Percentiles rank a stretch among this genome's conserved stretches.
Conservation (phyloP, 2,329 filamentous ascomycete species). For the Sclerotinia trifoliorum region DNA sequence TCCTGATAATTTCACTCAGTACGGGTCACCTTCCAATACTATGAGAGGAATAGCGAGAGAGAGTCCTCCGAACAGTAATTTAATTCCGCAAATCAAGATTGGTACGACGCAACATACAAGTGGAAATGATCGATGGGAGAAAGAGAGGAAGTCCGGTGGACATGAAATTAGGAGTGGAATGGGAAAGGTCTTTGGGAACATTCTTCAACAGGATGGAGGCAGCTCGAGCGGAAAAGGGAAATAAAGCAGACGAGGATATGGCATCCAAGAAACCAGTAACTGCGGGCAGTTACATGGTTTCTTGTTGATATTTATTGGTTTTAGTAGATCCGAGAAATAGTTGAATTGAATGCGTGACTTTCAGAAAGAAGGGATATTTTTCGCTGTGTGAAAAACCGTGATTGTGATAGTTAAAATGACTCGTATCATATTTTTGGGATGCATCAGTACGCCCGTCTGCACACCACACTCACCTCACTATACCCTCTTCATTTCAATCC, state of each 20-base stretch:
- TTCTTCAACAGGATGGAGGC: neutral
- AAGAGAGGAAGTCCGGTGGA: neutral
- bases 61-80: no score
- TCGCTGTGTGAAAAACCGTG: neutral
- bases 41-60: no score
- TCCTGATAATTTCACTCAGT: no score
- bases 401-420: neutral
- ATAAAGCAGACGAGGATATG: neutral
- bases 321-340: neutral
- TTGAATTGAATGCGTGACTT: neutral
- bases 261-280: neutral
- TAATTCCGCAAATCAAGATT: neutral
- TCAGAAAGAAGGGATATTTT: neutral
- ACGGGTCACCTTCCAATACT: no score
- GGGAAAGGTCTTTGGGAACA: neutral
- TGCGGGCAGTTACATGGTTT: neutral
- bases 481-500: no score
- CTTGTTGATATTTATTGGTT: neutral
- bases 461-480: neutral
- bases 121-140: neutral
- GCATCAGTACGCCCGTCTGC: no score
- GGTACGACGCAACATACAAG: neutral
- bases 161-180: no score
- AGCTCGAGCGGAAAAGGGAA: neutral
- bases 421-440: neutral